Conservation (phyloP, 805 yeast species). For the Saccharomycopsis sp. region DNA sequence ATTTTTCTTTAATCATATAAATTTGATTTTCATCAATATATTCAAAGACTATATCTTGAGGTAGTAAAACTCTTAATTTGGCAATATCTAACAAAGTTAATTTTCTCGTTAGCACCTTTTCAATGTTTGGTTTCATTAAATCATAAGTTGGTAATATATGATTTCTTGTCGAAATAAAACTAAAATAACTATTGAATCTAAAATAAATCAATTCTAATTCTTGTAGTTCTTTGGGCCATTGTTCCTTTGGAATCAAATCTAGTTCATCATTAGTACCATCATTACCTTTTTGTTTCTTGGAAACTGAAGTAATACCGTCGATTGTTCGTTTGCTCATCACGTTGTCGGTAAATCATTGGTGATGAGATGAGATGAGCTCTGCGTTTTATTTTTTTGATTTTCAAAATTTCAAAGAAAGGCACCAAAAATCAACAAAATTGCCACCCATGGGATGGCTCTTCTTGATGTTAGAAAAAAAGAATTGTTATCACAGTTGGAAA, state of each 20-base stretch:
- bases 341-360: too few relatives aligned
- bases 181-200: conserved; percentile 47
- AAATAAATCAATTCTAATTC: conserved; percentile 40
- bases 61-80: conserved; percentile 47
- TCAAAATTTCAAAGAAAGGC: too few relatives aligned
- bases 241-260: not conserved
- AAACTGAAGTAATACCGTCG: too few relatives aligned
- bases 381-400: too few relatives aligned
- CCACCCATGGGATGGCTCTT: too few relatives aligned
- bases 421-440: too few relatives aligned
- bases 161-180: conserved; percentile 50
- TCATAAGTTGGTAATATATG: conserved; percentile 50
- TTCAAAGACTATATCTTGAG: conserved; percentile 58
- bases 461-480: too few relatives aligned
- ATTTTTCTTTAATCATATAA: conserved; percentile 24
- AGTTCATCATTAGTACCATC: too few relatives aligned
- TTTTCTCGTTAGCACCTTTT: conserved; percentile 35
- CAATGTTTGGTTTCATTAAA: conserved; percentile 41
- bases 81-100: conserved; percentile 50
- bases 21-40: conserved; percentile 74
- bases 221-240: conserved; percentile 26
- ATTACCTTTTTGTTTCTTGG: too few relatives aligned
- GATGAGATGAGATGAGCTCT: too few relatives aligned
- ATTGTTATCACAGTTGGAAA: too few relatives aligned
- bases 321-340: too few relatives aligned